Evolutionary conservation across 2,329 filamentous ascomycete genomes (phyloP), one percentile per base, ranked within the genome.

Genomic region (Cordyceps farinosa): DNA sequence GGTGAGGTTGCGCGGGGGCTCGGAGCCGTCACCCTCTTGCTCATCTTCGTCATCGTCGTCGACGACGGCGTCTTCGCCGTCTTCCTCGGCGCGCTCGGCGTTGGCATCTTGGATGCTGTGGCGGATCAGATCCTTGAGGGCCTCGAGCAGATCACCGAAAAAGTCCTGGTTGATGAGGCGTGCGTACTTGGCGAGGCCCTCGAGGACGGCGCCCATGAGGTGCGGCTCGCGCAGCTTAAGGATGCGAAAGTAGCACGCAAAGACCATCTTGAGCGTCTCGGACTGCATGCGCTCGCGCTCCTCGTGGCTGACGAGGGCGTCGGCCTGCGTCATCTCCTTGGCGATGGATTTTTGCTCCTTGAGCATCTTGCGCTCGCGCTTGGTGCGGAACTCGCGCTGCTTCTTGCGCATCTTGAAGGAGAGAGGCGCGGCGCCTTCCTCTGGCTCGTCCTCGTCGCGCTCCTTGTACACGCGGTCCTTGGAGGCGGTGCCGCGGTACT

Each of bases 141-240:
- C 94, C 77, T 98, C 95, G 11, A 99, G 85, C 36, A 99, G 83
- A 73, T 99, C 95, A 34, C 94, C 95, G 70, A 99, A 99, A 80
- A 99, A 98, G 73, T 99, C 92, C 73, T 99, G 92, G 78, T 99
- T 99, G 82, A 99, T 99, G 65, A 99, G 84, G 74, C 97, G 95
- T 3, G 93, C 89, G 73, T 96, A 99, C 73, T 92, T 92, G 57
- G 94, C 93, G 29, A 99, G 80, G 34, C 95, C 95, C 79, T 98
- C 95, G 5, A 99, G 84, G 0, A 97, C 93, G 15, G 94, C 93
- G n/a, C 95, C 95, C 91, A 97, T 98, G 22, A 99, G 85, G 68
- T 90, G 87, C 15, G 91, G 88, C 30, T 87, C 84, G 32, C 92
- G 87, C 61, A 87, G 82, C 79, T 98, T 98, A 50, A 99, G 80